Evolutionary conservation across 768 basidiomycete genomes (phyloP), one percentile per base, ranked within the genome.

Genomic region (Lyophyllum semitale): DNA sequence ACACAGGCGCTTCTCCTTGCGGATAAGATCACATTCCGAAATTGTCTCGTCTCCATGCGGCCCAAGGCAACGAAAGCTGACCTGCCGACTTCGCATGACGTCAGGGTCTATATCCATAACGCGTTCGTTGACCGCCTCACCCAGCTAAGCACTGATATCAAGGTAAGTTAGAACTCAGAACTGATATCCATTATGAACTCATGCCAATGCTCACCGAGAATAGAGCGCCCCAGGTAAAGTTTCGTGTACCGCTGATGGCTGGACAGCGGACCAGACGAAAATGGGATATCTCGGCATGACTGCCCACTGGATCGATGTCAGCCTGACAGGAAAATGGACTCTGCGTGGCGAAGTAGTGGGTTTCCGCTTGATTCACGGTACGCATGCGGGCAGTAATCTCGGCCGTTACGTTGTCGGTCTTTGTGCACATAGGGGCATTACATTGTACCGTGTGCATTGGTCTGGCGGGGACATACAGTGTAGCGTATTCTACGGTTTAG

Each of bases 381-480:
- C 35, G 1, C 70, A 73, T 32, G 54, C 23, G 35, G 64, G 71
- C 4, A 20, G 60, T 3, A 72, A 72, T 26, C 54, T 73, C 0
- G 69, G 62, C 1, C 27, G 48, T 1, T 71, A 69, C 33, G 63
- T 71, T 26, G 15, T 68, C 3, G 51, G 59, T 0, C 27, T 71
- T n/a, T n/a, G n/a, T n/a, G n/a, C n/a, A n/a, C n/a, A n/a, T n/a
- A n/a, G n/a, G n/a, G n/a, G n/a, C n/a, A n/a, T n/a, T n/a, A n/a
- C n/a, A n/a, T n/a, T n/a, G n/a, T n/a, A n/a, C n/a, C n/a, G n/a
- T n/a, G n/a, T n/a, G n/a, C n/a, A n/a, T n/a, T n/a, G n/a, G n/a
- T n/a, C n/a, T n/a, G n/a, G n/a, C n/a, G n/a, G n/a, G n/a, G n/a
- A n/a, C n/a, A n/a, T n/a, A n/a, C n/a, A n/a, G n/a, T n/a, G n/a